Evolutionary conservation across 2,329 filamentous ascomycete species (phyloP), one percentile per base, ranked within the genome.

Genomic region (Fusarium algeriense): DNA sequence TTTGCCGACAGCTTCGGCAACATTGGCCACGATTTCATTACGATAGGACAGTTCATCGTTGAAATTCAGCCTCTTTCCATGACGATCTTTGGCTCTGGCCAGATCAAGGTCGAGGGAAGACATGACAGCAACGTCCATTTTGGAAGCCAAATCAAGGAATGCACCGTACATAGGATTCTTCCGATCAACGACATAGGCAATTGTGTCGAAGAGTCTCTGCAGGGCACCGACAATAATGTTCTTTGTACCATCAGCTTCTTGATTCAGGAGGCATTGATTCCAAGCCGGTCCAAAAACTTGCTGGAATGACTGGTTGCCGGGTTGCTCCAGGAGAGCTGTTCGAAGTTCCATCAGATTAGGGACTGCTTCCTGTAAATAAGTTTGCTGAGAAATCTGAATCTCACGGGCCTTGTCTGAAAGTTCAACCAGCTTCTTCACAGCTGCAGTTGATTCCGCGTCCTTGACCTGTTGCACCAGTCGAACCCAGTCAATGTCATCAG

Each of bases 151-250:
- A 7, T 48, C 53, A 11, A 62, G 23, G 8, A 59, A 62, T 13
- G 53, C 35, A 13, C 43, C 43, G 10, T 52, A 52, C 28, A 59
- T 11, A 48, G 20, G 7, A 20, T 37, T 30, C n/a, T 43, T 23
- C 14, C 19, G 35, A 23, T 35, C 28, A 11, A 62, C 43, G 3
- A 43, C 53, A 26, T 48, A 41, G 8, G 38, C 59, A 40, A 59
- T 62, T 26, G 32, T 28, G 10, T 62, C 53, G 7, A 48, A 59
- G 8, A 62, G 30, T 4, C 43, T 53, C 9, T 62, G 59, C 30
- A 62, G 59, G 13, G 59, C 59, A 15, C 59, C 53, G 17, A 62
- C 35, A 14, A 61, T 23, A 13, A 58, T 61, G 12, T 61, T 61
- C 34, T 41, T 61, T 7, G 20, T 37, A 7, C 59, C 52, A 5